phyloP scores from a whole-genome alignment of 192 early-diverging fungal genomes.

The Piromyces finnis region DNA sequence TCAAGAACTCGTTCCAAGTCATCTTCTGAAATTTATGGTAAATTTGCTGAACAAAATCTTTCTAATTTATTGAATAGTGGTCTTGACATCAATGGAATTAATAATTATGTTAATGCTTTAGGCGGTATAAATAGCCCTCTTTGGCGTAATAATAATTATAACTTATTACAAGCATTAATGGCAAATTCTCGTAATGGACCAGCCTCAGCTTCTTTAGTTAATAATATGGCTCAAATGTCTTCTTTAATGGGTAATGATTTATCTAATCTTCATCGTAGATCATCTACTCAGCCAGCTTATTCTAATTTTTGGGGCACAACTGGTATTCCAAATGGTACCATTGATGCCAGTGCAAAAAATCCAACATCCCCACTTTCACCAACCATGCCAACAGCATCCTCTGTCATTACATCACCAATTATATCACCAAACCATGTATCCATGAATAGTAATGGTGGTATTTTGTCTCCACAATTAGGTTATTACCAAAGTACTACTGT shows the following conservation, averaged over 20 bases:
- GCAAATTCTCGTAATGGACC: neutral
- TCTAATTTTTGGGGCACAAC: conserved; percentile 1
- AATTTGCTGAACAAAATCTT: conserved; percentile 27
- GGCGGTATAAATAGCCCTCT: conserved; percentile 24
- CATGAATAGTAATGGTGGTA: conserved; percentile 11
- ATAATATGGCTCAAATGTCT: neutral
- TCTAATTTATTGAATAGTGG: conserved; percentile 8
- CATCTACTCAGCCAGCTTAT: conserved; percentile 26
- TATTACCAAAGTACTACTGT: conserved; percentile 1
- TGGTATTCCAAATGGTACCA: conserved; percentile 2
- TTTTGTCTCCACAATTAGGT: conserved; percentile 13
- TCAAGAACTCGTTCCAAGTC: conserved; percentile 40
- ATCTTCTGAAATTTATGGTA: conserved; percentile 43
- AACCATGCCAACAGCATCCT: neutral
- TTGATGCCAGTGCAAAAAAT: neutral
- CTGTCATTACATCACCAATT: neutral
- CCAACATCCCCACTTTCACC: conserved; percentile 3
- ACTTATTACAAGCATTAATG: conserved; percentile 6
- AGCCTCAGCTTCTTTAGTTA: neutral
- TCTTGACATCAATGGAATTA: conserved; percentile 7
- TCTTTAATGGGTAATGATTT: neutral
- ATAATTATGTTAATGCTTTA: conserved; percentile 21
- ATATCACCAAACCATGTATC: conserved; percentile 15
- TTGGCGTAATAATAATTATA: conserved; percentile 19
- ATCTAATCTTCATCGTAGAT: conserved; percentile 26